phyloP scores from a whole-genome alignment of 2,329 filamentous ascomycete genomes.

The Beauveria pseudobassiana region DNA sequence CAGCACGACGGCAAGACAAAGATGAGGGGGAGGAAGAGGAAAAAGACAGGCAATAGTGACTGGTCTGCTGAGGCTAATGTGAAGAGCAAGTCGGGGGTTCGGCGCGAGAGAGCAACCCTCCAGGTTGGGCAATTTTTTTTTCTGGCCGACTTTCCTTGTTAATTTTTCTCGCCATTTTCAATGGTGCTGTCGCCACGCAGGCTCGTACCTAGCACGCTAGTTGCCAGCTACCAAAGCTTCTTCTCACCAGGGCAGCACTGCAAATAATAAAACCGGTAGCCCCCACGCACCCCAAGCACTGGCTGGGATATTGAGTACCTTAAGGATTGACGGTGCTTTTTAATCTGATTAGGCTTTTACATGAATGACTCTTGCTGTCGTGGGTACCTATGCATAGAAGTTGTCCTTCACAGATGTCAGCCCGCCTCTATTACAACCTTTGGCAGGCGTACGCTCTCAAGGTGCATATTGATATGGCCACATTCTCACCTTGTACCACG shows the following conservation, averaged over 20 bases:
- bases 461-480: neutral
- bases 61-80: conserved; percentile 3
- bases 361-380: neutral
- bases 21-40: conserved; percentile 5
- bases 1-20: neutral
- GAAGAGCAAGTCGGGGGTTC: conserved; percentile 11
- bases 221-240: too few species aligned
- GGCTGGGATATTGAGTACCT: neutral
- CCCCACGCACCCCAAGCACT: neutral
- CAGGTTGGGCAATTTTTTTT: neutral
- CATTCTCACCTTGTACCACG: neutral
- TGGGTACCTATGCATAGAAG: neutral
- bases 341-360: too few species aligned
- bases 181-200: too few species aligned
- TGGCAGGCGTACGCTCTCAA: neutral
- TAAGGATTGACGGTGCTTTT: too few species aligned
- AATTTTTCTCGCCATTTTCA: too few species aligned
- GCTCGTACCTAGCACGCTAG: too few species aligned
- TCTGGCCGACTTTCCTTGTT: neutral
- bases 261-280: neutral
- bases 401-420: neutral
- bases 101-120: neutral
- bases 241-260: neutral
- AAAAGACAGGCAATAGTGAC: conserved; percentile 9
- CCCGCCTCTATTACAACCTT: neutral